A percentile compares a stretch with the other conserved stretches of the same genome.
Conservation (phyloP, 2,329 filamentous ascomycete species). For the Aspergillus ruber region DNA sequence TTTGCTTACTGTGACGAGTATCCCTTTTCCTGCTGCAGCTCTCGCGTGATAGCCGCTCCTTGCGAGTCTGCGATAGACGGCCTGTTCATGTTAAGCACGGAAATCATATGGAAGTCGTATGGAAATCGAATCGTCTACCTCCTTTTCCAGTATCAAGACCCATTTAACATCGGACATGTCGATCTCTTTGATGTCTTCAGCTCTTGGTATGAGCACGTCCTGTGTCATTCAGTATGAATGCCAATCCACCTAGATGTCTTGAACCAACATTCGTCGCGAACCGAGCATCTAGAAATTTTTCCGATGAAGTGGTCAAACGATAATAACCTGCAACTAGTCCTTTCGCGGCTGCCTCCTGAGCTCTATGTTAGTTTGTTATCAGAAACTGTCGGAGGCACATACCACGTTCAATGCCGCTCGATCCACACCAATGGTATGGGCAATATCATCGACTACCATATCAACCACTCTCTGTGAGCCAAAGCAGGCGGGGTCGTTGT, state of each 20-base stretch:
- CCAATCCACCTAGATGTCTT: background rate
- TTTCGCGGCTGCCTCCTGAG: slow-evolving; percentile 38
- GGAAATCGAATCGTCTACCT: slow-evolving; percentile 36
- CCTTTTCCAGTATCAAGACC: slow-evolving; percentile 60
- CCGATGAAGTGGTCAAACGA: slow-evolving; percentile 16
- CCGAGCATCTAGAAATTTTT: slow-evolving; percentile 34
- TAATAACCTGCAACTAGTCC: slow-evolving; percentile 36
- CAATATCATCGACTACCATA: slow-evolving; percentile 54
- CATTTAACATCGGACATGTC: slow-evolving; percentile 45
- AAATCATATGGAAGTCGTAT: too few relatives aligned
- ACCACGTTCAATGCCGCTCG: slow-evolving; percentile 54
- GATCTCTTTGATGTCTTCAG: slow-evolving; percentile 40
- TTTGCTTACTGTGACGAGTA: slow-evolving; percentile 50
- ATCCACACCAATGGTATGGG: slow-evolving; percentile 52
- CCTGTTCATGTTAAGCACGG: slow-evolving; percentile 32
- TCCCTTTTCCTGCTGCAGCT: slow-evolving; percentile 38
- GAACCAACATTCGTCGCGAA: slow-evolving; percentile 20
- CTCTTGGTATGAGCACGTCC: slow-evolving; percentile 49
- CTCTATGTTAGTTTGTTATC: background rate
- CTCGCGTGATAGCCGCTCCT: slow-evolving; percentile 42
- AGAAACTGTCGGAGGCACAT: slow-evolving; percentile 12
- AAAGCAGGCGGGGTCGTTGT: slow-evolving; percentile 55
- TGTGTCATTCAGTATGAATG: slow-evolving; percentile 13
- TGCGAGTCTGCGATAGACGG: slow-evolving; percentile 53
- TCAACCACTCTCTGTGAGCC: slow-evolving; percentile 53